A percentile compares a stretch with the other conserved stretches of the same genome.
phyloP scores from a whole-genome alignment of 2,329 filamentous ascomycete species.

The Microcera coccophila region DNA sequence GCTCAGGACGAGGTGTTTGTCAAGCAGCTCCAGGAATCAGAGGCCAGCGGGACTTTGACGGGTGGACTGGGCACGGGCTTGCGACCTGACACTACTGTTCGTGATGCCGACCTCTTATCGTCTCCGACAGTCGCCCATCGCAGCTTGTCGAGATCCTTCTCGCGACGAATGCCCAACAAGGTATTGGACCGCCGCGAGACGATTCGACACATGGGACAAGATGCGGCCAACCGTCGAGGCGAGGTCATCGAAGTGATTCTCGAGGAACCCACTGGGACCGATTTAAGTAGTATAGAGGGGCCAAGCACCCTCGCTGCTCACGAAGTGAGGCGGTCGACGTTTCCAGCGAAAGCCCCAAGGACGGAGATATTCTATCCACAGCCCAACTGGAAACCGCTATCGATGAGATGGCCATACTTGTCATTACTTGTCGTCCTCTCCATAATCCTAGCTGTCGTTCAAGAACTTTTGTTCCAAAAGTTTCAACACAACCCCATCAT shows the following conservation, averaged over 20 bases:
- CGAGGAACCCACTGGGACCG: constrained; percentile 39
- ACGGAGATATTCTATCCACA: constrained; percentile 57
- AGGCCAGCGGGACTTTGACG: constrained; percentile 52
- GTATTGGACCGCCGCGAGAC: constrained; percentile 35
- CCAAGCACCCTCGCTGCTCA: constrained; percentile 29
- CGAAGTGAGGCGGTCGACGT: constrained; percentile 36
- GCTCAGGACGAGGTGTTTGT: constrained; percentile 44
- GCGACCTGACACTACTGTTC: constrained; percentile 44
- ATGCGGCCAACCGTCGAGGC: constrained; percentile 56
- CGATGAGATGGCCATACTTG: constrained; percentile 62
- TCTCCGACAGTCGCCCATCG: constrained; percentile 32
- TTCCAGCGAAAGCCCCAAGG: constrained; percentile 33
- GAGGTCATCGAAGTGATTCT: constrained; percentile 58
- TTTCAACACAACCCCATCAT: constrained; percentile 45
- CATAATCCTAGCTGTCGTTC: constrained; percentile 45
- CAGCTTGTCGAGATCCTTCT: constrained; percentile 40
- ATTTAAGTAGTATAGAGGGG: constrained; percentile 50
- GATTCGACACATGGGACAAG: constrained; percentile 50
- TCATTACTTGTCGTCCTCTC: constrained; percentile 51
- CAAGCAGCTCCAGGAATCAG: constrained; percentile 46
- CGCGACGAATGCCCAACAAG: constrained; percentile 29
- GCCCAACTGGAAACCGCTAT: constrained; percentile 63
- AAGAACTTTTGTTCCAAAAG: constrained; percentile 54
- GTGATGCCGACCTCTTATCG: constrained; percentile 48
- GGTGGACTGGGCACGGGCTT: constrained; percentile 57